Evolutionary conservation across 75 land plant species (phyloP), one percentile per base, ranked within the genome.

Genomic region (Pinus albicaulis): DNA sequence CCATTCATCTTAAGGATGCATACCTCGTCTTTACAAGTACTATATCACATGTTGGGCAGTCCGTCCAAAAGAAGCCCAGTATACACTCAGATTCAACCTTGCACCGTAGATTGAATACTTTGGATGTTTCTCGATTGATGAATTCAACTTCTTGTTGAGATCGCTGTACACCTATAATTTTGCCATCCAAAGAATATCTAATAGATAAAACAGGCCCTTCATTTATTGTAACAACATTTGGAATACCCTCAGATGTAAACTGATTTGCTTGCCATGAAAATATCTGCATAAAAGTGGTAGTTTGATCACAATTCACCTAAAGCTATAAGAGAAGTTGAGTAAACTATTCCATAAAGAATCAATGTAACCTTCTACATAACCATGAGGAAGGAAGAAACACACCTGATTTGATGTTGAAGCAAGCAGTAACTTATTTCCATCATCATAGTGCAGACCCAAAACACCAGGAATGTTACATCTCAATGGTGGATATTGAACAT

Each of bases 41-140:
- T 73, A 98, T 70, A 80, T 95, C 92, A 88, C 98, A 95, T 22
- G 81, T 60, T 52, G 96, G 96, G 78, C 95, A 95, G 66, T 98
- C 99, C 26, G 99, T 92, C 99, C 99, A 98, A 61, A 98, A 98
- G 58, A 95, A 89, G 17, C 99, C 99, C 55, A 98, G 88, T 41
- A 98, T 89, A 63, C 86, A 84, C 72, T 98, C 99, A 26, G 93
- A 82, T 53, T 84, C 93, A 41, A 82, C 60, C 80, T 81, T 87
- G 79, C 94, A 95, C 26, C 72, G 88, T 26, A 86, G 88, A 38
- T 48, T 83, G 77, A 98, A 90, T 17, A 77, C 80, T 34, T 78
- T 79, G 56, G 86, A 83, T 11, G 81, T 92, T 78, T 98, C 98
- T 85, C 83, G 89, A 71, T 88, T 89, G 77, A 73, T 82, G 57